phyloP scores from a whole-genome alignment of 805 yeast species.

The Wickerhamiella domercqiae region DNA sequence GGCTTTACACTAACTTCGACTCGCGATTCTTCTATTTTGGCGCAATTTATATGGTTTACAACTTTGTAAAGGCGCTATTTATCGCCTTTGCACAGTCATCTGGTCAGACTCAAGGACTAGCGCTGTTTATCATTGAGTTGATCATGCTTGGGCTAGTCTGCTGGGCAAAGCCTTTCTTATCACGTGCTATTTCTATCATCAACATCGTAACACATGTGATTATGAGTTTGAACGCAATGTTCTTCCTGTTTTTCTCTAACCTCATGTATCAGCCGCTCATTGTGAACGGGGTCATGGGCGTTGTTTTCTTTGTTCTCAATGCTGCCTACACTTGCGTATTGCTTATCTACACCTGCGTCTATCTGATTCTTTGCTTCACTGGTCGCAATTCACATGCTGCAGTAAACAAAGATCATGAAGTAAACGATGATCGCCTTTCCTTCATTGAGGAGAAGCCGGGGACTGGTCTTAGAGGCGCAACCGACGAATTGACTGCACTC shows the following conservation, averaged over 20 bases:
- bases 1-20: slow-evolving; percentile 75
- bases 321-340: slow-evolving; percentile 75
- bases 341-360: slow-evolving; percentile 52
- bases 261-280: slow-evolving; percentile 66
- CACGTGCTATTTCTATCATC: slow-evolving; percentile 65
- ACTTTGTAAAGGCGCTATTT: slow-evolving; percentile 52
- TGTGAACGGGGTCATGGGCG: slow-evolving; percentile 78
- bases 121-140: slow-evolving; percentile 61
- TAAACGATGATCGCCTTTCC: slow-evolving; percentile 82
- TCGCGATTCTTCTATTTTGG: slow-evolving; percentile 80
- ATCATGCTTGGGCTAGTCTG: slow-evolving; percentile 50
- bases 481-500: slow-evolving; percentile 42
- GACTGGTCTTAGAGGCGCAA: slow-evolving; percentile 15
- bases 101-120: slow-evolving; percentile 70
- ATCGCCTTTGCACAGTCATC: slow-evolving; percentile 66
- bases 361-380: slow-evolving; percentile 36
- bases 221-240: slow-evolving; percentile 60
- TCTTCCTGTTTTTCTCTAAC: slow-evolving; percentile 74
- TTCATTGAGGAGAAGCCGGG: slow-evolving; percentile 31
- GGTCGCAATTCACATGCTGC: slow-evolving; percentile 73
- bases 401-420: slow-evolving; percentile 64
- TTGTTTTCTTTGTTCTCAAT: slow-evolving; percentile 75
- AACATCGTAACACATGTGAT: slow-evolving; percentile 61
- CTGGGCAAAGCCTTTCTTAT: slow-evolving; percentile 58
- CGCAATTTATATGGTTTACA: slow-evolving; percentile 42